phyloP scores from a whole-genome alignment of 75 land plant species.

The Cryptomeria japonica region DNA sequence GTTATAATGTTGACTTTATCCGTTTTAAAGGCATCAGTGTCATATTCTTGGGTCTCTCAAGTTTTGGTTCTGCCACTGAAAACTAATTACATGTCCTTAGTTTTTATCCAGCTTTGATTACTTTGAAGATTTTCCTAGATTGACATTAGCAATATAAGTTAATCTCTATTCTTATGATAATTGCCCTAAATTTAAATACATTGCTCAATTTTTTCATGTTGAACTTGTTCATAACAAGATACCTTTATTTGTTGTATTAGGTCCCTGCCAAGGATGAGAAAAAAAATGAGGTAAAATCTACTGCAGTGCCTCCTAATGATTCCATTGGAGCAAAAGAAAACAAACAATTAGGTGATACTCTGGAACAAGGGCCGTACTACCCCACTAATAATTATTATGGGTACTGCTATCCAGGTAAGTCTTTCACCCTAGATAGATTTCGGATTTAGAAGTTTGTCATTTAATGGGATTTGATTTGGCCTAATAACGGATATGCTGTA shows the following conservation, averaged over 20 bases:
- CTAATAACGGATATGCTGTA: not conserved
- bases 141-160: not conserved
- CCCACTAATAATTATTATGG: constrained; percentile 48
- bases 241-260: not conserved
- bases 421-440: not conserved
- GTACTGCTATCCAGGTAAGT: constrained; percentile 57
- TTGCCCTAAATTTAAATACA: not conserved
- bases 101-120: not conserved
- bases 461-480: not conserved
- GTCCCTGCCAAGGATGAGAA: constrained; percentile 1
- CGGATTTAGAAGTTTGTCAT: not conserved
- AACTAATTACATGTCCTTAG: not conserved
- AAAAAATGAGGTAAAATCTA: not conserved
- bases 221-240: not conserved
- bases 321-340: constrained; percentile 4
- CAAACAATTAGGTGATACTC: constrained; percentile 28
- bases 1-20: too few species aligned
- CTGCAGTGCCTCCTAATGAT: not conserved
- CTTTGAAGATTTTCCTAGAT: not conserved
- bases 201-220: not conserved
- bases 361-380: constrained; percentile 47
- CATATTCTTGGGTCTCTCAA: not conserved
- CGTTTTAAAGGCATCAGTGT: not conserved
- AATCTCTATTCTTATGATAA: not conserved
- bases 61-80: not conserved